Base-by-base conservation (phyloP, 1,139 yeast species). In the Candida sp. region DNA sequence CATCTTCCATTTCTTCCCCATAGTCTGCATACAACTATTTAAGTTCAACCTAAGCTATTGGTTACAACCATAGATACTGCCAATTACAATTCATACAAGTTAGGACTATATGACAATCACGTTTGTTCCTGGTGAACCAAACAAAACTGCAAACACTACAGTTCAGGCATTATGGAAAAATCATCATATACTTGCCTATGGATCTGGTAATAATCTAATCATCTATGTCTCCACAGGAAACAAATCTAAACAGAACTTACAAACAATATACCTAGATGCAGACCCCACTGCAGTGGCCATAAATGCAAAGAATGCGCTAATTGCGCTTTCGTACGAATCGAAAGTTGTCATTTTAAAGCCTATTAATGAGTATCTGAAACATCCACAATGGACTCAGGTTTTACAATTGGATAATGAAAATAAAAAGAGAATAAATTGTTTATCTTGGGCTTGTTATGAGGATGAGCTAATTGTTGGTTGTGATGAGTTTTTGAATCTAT, bases 71-170 rank as follows among this genome's bases (percentile, higher is more conserved):
- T n/a, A n/a, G n/a, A n/a, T n/a, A n/a, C n/a, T n/a, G n/a, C n/a
- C n/a, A n/a, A n/a, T n/a, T n/a, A n/a, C n/a, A n/a, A n/a, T n/a
- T n/a, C n/a, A n/a, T n/a, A n/a, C n/a, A n/a, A n/a, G n/a, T n/a
- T n/a, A n/a, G 9, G 9, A 34, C 12, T 33, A 34, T 12, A 84
- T 83, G 89, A 70, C 86, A 5, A 64, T 85, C 44, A 77, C 81
- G 48, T 87, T 86, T 58, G 77, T 87, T 33, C 97, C 97, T 2
- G 97, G 97, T 1, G 88, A 87, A 57, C 95, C 93, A 30, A 86
- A 84, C 58, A 64, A 72, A 38, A 63, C 77, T 2, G 67, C 70
- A 9, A 76, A 78, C 49, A 71, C 89, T 1, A 77, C 82, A 21
- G 73, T 81, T 46, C 87, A 84, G 51, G 77, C 75, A 5, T 65